These are phyloP conservation scores for Phellinidium pouzarii DNA, from an alignment of 1,284 basidiomycete species.

Conservation along the genomic window DNA sequence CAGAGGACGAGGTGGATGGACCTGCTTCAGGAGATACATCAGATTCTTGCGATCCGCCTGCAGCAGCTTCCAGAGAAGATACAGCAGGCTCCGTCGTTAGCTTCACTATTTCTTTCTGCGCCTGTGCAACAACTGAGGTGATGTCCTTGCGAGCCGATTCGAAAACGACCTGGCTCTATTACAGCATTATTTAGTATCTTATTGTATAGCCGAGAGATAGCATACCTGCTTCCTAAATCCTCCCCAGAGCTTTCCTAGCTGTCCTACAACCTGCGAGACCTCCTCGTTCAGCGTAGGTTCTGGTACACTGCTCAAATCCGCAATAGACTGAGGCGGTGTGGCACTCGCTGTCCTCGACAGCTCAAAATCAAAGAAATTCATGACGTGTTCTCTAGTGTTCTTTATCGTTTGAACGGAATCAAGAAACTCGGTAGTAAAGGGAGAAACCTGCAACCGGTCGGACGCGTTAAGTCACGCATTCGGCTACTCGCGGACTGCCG, in stretches of 20 bases:
- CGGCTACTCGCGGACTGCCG: too few relatives aligned
- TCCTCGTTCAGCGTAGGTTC: conserved; percentile 77
- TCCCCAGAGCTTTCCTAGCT: conserved; percentile 83
- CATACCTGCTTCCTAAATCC: conserved; percentile 81
- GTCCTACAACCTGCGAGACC: conserved; percentile 78
- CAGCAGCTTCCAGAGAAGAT: conserved; percentile 24
- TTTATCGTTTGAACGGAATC: neutral
- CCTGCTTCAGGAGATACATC: conserved; percentile 19
- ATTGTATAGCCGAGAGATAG: conserved; percentile 11
- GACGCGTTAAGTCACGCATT: too few relatives aligned
- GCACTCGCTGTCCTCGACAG: conserved; percentile 36
- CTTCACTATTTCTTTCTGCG: conserved; percentile 73
- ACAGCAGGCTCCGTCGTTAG: conserved; percentile 37
- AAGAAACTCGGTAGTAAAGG: neutral
- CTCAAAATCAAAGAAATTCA: conserved; percentile 74
- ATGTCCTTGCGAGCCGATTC: conserved; percentile 73
- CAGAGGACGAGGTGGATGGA: conserved; percentile 21
- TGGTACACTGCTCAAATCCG: conserved; percentile 27
- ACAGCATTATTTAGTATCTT: conserved; percentile 2
- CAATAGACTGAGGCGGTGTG: conserved; percentile 35
- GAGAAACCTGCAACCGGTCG: too few relatives aligned
- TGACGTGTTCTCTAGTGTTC: conserved; percentile 25
- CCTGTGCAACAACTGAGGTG: conserved; percentile 70
- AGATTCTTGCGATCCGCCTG: conserved; percentile 19
- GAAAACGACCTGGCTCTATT: conserved; percentile 69